Percentiles rank a stretch among this genome's conserved stretches.
Evolutionary conservation across 73 alveolate genomes (phyloP).

Genomic region (Symbiodinium pilosum): DNA sequence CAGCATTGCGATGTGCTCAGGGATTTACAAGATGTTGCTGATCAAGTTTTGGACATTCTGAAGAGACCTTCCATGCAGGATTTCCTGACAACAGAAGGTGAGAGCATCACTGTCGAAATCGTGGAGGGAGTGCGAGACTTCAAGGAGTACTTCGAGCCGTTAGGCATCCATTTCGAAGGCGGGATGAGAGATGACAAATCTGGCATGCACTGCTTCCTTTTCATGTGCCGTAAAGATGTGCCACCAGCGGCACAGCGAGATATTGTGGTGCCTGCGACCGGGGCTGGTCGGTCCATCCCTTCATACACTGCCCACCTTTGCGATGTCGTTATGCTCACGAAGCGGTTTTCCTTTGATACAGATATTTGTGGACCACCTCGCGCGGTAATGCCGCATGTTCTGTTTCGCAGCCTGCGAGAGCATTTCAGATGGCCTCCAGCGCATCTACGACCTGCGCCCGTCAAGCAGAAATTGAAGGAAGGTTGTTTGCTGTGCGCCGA

Average conservation of each 20-base stretch:
- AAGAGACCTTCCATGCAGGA: neutral
- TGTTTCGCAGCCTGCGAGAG: too few species aligned
- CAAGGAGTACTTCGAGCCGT: neutral
- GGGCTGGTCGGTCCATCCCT: neutral
- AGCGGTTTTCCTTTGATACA: neutral
- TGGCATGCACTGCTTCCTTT: neutral
- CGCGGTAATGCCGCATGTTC: neutral
- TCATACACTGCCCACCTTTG: neutral
- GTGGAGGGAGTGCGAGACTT: neutral
- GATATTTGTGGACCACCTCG: neutral
- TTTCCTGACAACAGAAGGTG: neutral
- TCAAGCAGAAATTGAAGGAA: too few species aligned
- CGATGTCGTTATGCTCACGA: neutral
- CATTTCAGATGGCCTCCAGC: too few species aligned
- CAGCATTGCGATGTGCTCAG: neutral
- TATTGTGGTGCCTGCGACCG: neutral
- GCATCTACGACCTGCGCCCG: too few species aligned
- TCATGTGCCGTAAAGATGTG: neutral
- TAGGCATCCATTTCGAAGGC: neutral
- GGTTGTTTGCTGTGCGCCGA: neutral
- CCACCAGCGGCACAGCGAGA: neutral
- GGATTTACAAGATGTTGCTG: neutral
- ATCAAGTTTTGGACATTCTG: neutral
- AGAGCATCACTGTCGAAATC: neutral
- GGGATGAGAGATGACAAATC: neutral